Percentiles rank a stretch among this genome's conserved stretches.
phyloP scores from a whole-genome alignment of 805 yeast species.

The Lachancea quebecensis region DNA sequence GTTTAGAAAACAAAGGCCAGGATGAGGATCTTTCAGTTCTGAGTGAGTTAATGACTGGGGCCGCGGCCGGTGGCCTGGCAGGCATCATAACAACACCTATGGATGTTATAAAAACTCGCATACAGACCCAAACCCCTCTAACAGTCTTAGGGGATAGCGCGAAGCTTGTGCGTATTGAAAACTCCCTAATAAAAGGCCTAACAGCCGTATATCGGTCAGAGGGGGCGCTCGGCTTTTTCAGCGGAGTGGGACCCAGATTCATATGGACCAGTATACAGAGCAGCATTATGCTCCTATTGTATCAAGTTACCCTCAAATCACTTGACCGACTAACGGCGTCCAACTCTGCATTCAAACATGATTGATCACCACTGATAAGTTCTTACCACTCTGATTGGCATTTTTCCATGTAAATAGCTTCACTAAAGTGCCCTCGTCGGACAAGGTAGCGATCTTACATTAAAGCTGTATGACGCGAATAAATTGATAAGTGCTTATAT shows the following conservation, averaged over 20 bases:
- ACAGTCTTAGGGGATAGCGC: neutral
- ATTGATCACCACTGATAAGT: neutral
- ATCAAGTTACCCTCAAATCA: conserved; percentile 65
- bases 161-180: conserved; percentile 14
- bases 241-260: conserved; percentile 94
- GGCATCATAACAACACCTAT: conserved; percentile 85
- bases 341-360: neutral
- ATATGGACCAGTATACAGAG: conserved; percentile 96
- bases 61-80: conserved; percentile 91
- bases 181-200: conserved; percentile 47
- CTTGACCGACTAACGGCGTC: conserved; percentile 17
- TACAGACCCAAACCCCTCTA: conserved; percentile 72
- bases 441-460: no score
- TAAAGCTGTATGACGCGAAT: no score
- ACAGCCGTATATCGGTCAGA: conserved; percentile 57
- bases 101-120: conserved; percentile 86
- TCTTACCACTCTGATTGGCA: no score
- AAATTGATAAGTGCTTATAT: no score
- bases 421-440: no score
- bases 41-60: conserved; percentile 79
- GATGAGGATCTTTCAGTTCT: conserved; percentile 45
- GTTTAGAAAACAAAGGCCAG: conserved; percentile 29
- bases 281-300: conserved; percentile 83
- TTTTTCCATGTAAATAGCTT: no score
- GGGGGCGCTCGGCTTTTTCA: conserved; percentile 73